A percentile compares a stretch with the other conserved stretches of the same genome.
Evolutionary conservation across 1,284 basidiomycete species (phyloP).

Genomic region (Ganoderma leucocontextum): DNA sequence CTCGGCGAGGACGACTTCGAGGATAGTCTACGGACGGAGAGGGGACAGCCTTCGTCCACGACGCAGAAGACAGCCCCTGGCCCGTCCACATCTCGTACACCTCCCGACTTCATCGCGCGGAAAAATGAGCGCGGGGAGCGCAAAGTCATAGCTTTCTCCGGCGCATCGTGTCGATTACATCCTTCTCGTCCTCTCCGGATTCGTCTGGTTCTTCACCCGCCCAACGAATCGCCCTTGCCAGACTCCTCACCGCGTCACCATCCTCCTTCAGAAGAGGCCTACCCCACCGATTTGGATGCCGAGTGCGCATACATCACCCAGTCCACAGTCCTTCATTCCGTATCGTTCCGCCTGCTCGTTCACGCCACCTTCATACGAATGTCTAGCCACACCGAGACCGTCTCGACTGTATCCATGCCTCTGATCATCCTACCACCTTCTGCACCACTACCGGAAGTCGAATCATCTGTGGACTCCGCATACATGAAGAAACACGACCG

Average conservation of each 20-base stretch:
- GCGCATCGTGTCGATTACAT: slow-evolving; percentile 83
- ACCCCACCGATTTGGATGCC: slow-evolving; percentile 59
- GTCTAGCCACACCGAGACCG: slow-evolving; percentile 67
- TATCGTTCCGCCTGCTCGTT: slow-evolving; percentile 72
- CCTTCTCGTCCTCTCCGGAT: slow-evolving; percentile 70
- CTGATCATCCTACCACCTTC: slow-evolving; percentile 73
- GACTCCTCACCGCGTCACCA: slow-evolving; percentile 49
- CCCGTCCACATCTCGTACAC: slow-evolving; percentile 34
- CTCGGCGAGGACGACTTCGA: slow-evolving; percentile 34
- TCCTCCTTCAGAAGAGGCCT: slow-evolving; percentile 50
- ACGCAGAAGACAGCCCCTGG: slow-evolving; percentile 32
- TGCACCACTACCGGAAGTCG: slow-evolving; percentile 78
- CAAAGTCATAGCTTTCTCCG: slow-evolving; percentile 72
- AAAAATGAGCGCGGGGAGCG: slow-evolving; percentile 41
- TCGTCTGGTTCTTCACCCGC: slow-evolving; percentile 75
- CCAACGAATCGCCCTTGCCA: slow-evolving; percentile 58
- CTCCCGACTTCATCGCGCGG: slow-evolving; percentile 33
- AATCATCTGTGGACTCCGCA: slow-evolving; percentile 70
- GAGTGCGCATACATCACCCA: slow-evolving; percentile 81
- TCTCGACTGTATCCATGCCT: slow-evolving; percentile 69
- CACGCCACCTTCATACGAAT: slow-evolving; percentile 77
- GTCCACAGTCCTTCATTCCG: slow-evolving; percentile 72
- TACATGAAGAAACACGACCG: slow-evolving; percentile 87
- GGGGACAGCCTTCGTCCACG: slow-evolving; percentile 48
- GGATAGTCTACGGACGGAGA: slow-evolving; percentile 18